Base-by-base conservation (phyloP, 148 eudicot genomes). In the Nyssa sinensis region DNA sequence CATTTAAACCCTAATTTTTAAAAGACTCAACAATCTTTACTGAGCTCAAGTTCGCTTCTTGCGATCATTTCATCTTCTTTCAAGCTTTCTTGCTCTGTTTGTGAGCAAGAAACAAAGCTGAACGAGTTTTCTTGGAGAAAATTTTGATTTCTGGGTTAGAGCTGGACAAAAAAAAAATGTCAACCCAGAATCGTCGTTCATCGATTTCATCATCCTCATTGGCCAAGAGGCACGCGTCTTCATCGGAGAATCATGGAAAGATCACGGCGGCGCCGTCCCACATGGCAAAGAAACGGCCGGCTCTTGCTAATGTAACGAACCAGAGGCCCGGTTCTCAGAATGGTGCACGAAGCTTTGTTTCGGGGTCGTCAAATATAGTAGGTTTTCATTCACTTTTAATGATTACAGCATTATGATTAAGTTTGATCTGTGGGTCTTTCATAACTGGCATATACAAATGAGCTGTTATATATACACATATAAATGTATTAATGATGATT, bases 211-310 rank as follows among this genome's bases (percentile, higher is more conserved):
- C 74, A 19, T 24, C 81, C 41, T 59, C 84, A 25, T 28, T 77
- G 71, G 85, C 81, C 69, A 87, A 88, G 79, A 62, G 93, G 33
- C 83, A 80, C 19, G 84, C 86, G n/a, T 72, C 74, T 6, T 70
- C 79, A 62, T 79, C 81, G 74, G 93, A 81, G 72, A 86, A 83
- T 76, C 25, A 27, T 1, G 86, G 88, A 51, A 86, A 86, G 78
- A 60, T 29, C 70, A 27, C 75, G 39, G 72, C 74, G 57, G 62
- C 28, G 77, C 79, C 78, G 37, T 77, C 78, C 2, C 72, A 76
- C 4, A 39, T 44, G 70, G 80, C 89, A 33, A 91, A 91, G 91
- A 91, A 88, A 62, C 78, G 96, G 21, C 89, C 92, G 31, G 89
- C 96, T 13, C 83, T 91, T 0, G 73, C 89, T 27, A 88, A 91